A percentile compares a stretch with the other conserved stretches of the same genome.
These are phyloP conservation scores for Trypanosoma cruzi DNA, from an alignment of 208 protist species.

Conservation along the genomic window DNA sequence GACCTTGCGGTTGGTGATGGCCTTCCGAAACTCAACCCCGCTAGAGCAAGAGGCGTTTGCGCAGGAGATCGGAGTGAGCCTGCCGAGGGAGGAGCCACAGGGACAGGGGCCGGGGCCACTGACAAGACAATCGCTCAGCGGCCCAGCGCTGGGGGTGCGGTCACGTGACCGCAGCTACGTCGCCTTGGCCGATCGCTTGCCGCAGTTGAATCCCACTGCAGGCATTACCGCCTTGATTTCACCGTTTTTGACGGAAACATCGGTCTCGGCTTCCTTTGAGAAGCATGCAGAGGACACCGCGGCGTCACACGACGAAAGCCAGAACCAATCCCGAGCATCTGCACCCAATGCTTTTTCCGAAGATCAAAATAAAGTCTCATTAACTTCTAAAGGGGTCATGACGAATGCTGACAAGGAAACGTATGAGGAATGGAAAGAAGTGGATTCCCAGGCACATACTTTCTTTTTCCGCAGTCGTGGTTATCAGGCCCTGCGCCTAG, in stretches of 20 bases:
- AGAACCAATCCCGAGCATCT: neutral
- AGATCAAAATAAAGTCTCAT: neutral
- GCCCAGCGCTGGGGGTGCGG: constrained; percentile 49
- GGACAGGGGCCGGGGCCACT: neutral
- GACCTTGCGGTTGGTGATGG: constrained; percentile 48
- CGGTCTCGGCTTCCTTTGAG: neutral
- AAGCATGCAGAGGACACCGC: neutral
- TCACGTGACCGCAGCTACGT: constrained; percentile 54
- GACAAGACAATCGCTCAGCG: constrained; percentile 16
- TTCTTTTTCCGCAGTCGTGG: constrained; percentile 62
- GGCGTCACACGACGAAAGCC: constrained; percentile 18
- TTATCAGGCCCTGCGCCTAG: constrained; percentile 74
- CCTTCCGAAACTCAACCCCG: constrained; percentile 45
- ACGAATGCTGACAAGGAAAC: neutral
- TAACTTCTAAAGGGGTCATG: neutral
- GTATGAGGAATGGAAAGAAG: neutral
- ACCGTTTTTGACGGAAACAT: constrained; percentile 8
- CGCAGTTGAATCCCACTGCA: neutral
- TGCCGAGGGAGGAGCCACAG: constrained; percentile 12
- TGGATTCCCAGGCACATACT: neutral
- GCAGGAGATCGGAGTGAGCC: constrained; percentile 46
- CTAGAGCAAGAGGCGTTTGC: constrained; percentile 56
- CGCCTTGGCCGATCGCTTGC: constrained; percentile 21
- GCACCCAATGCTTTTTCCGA: neutral
- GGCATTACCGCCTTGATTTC: neutral